These are phyloP conservation scores for Scutellaria barbata DNA, from an alignment of 257 asterid species.

Conservation along the genomic window DNA sequence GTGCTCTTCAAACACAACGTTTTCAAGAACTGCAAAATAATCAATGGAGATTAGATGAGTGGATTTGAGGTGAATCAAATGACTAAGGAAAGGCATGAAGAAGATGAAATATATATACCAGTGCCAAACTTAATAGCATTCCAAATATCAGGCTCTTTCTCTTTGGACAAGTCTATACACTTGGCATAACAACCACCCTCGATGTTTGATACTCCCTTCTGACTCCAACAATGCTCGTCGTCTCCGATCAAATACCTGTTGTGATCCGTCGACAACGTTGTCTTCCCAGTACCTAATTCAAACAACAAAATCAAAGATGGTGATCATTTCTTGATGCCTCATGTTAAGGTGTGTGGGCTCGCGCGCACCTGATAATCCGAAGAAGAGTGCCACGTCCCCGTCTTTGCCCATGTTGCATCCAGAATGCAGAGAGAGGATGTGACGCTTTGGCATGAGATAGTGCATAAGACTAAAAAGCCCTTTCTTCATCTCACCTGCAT, in stretches of 20 bases:
- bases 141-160: slow-evolving; percentile 98
- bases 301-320: background rate
- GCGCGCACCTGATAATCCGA: slow-evolving; percentile 79
- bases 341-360: background rate
- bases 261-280: slow-evolving; percentile 87
- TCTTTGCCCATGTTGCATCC: slow-evolving; percentile 90
- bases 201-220: slow-evolving; percentile 84
- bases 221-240: slow-evolving; percentile 98
- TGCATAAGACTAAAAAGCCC: slow-evolving; percentile 93
- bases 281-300: slow-evolving; percentile 82
- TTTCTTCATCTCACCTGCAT: slow-evolving; percentile 98
- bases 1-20: slow-evolving; percentile 92
- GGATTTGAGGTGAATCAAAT: background rate
- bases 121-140: slow-evolving; percentile 92
- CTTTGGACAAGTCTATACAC: slow-evolving; percentile 82
- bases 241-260: slow-evolving; percentile 89
- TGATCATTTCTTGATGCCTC: slow-evolving; percentile 28
- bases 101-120: slow-evolving; percentile 52
- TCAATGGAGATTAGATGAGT: background rate
- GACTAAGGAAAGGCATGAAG: background rate
- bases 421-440: slow-evolving; percentile 86
- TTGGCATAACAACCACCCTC: slow-evolving; percentile 98
- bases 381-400: slow-evolving; percentile 95
- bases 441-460: slow-evolving; percentile 96
- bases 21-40: slow-evolving; percentile 66